Evolutionary conservation across 495 filamentous ascomycete genomes (phyloP).

Genomic region (Talaromyces borbonicus): DNA sequence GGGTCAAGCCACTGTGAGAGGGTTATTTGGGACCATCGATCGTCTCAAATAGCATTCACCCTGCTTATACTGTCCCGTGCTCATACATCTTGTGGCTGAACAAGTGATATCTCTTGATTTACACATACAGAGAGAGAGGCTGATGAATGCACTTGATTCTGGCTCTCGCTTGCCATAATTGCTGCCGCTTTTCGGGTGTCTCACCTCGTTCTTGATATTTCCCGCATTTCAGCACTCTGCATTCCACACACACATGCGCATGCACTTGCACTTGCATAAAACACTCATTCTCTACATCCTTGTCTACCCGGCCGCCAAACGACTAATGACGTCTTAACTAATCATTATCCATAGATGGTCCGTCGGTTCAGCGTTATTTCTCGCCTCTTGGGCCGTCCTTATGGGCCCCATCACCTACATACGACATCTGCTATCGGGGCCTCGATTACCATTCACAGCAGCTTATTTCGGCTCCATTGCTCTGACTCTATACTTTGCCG

Average conservation of each 20-base stretch:
- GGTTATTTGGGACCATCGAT: no score
- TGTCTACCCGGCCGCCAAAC: no score
- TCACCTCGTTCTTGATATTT: no score
- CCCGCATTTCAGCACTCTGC: no score
- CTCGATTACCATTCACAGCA: constrained; percentile 86
- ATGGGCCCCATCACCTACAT: constrained; percentile 80
- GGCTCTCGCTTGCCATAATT: no score
- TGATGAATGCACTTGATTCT: constrained; percentile 5
- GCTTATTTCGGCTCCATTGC: constrained; percentile 94
- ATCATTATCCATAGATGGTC: constrained; percentile 61
- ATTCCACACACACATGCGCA: no score
- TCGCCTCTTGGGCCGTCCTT: constrained; percentile 87
- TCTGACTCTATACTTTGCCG: constrained; percentile 81
- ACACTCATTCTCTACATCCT: no score
- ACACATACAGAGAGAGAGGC: not conserved
- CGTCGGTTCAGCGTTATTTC: constrained; percentile 80
- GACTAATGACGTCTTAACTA: constrained; percentile 1
- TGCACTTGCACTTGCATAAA: no score
- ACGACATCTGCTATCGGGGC: constrained; percentile 73
- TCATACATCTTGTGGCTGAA: constrained; percentile 1
- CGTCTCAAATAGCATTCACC: not conserved
- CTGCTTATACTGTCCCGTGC: not conserved
- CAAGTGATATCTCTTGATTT: constrained; percentile 1
- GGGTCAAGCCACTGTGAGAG: not conserved
- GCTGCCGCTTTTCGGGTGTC: no score